phyloP scores from a whole-genome alignment of 1,284 basidiomycete genomes.

The Xanthoconium separans region DNA sequence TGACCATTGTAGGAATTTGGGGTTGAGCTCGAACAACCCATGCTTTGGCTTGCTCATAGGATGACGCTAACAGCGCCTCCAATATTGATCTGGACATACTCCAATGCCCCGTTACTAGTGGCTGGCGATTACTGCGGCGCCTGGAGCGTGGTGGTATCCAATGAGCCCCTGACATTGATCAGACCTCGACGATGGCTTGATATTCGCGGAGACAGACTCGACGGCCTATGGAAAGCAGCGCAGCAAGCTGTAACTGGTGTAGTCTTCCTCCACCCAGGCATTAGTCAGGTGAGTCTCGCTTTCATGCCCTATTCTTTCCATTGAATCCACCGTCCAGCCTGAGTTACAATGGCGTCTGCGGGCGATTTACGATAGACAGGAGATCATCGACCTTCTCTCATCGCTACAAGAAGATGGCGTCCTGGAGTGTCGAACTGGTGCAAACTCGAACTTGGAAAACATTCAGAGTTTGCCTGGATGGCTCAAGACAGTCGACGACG shows the following conservation, averaged over 20 bases:
- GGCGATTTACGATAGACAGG: conserved; percentile 71
- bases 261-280: conserved; percentile 69
- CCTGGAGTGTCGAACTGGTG: conserved; percentile 37
- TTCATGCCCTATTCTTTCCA: neutral
- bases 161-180: conserved; percentile 43
- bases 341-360: conserved; percentile 68
- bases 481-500: conserved; percentile 41
- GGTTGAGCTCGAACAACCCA: conserved; percentile 11
- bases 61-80: conserved; percentile 51
- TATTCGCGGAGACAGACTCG: conserved; percentile 59
- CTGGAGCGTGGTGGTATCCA: conserved; percentile 62
- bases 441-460: conserved; percentile 4
- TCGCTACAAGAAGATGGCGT: conserved; percentile 53
- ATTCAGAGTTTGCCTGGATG: conserved; percentile 24
- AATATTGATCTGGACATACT: conserved; percentile 68
- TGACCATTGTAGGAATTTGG: conserved; percentile 17
- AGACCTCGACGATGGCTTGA: conserved; percentile 79
- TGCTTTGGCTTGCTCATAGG: conserved; percentile 37
- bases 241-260: conserved; percentile 65
- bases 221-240: conserved; percentile 68
- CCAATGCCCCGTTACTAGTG: conserved; percentile 49
- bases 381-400: conserved; percentile 63
- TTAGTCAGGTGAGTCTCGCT: conserved; percentile 58
- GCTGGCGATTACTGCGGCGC: conserved; percentile 44
- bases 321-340: conserved; percentile 40